Base-by-base conservation (phyloP, 306 rosid genomes). In the Castanea crenata region DNA sequence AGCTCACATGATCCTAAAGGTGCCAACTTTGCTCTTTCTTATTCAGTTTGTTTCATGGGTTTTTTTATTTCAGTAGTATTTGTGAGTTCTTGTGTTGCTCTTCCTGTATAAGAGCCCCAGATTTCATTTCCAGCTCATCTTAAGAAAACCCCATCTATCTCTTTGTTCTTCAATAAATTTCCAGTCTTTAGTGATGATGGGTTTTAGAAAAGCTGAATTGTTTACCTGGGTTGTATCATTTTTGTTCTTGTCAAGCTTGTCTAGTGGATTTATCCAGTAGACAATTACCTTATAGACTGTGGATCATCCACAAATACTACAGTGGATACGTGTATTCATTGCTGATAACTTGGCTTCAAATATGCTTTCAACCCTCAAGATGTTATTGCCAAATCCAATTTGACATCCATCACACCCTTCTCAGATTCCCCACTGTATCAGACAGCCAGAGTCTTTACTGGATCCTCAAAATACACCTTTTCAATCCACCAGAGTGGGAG, bases 261-360 rank as follows among this genome's bases (percentile, higher is more conserved):
- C 84, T 82, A 80, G 78, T 70, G 88, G 68, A 52, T 93, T 89
- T 78, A 76, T 79, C 92, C 96, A 23, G 23, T 61, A 15, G 97
- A 94, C 78, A 88, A 84, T 80, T 92, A 92, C 83, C 92, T 86
- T 68, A 90, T 94, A 85, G 91, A 90, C n/a, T 94, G 98, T 90
- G 98, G 94, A 71, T 82, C 98, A 32, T 2, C 80, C 32, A 0
- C 58, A 16, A 84, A 35, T 85, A 85, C 92, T 76, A 34, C 86
- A 5, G 88, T 89, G 12, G 94, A 86, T 79, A 23, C 85, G 90
- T 27, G 88, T 89, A 73, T 94, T 88, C 81, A 34, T 89, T 12
- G 77, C 97, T 0, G 97, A 92, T 87, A 88, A 51, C 25, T 90
- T 84, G 74, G 86, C 79, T 29, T 81, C 86, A 38, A 87, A 88